Base-by-base conservation (phyloP, 2,329 filamentous ascomycete species). In the Diaporthe citrichinensis region DNA sequence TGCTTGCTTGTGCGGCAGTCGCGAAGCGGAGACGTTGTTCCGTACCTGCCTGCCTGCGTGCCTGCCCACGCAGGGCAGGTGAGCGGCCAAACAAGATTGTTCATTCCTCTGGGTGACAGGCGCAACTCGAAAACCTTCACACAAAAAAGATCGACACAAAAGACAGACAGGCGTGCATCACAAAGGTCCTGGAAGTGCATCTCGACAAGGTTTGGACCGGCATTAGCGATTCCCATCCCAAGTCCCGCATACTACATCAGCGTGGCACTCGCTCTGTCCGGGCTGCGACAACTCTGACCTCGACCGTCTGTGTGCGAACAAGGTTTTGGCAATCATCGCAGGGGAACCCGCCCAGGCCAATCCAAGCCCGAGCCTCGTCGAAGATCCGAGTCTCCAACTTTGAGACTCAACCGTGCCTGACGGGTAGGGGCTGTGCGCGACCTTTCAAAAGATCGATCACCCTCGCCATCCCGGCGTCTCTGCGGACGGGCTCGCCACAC, bases 191-290 rank as follows among this genome's bases (percentile, higher is more conserved):
- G n/a, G 65, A 46, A 53, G 12, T 31, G 31, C 31, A 31, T 53
- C 46, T 28, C 46, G n/a, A 28, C 46, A 55, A 41, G 34, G 65
- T 69, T 69, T 34, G 34, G 10, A 39, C 49, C 65, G 34, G 65
- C 49, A 69, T 69, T 69, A 34, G 49, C 65, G 65, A 69, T 41
- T 69, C n/a, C 51, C 65, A 55, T 69, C n/a, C 65, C 31, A 69
- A 53, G 65, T 69, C 49, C 49, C 65, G 65, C 17, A 41, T 69
- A 41, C 65, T 28, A 69, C 65, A 39, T 41, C 49, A 55, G 65
- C n/a, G 44, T 39, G 46, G 12, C 31, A 68, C 34, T 53, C 46
- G 46, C 65, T 68, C 65, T 49, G 46, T 39, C 49, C 49, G 49
- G 49, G 4, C 49, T 69, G 65, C 65, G 34, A 69, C 65, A 69